Percentiles rank a stretch among this genome's conserved stretches.
Evolutionary conservation across 495 filamentous ascomycete genomes (phyloP).

Genomic region (Penicillium coprophilum): DNA sequence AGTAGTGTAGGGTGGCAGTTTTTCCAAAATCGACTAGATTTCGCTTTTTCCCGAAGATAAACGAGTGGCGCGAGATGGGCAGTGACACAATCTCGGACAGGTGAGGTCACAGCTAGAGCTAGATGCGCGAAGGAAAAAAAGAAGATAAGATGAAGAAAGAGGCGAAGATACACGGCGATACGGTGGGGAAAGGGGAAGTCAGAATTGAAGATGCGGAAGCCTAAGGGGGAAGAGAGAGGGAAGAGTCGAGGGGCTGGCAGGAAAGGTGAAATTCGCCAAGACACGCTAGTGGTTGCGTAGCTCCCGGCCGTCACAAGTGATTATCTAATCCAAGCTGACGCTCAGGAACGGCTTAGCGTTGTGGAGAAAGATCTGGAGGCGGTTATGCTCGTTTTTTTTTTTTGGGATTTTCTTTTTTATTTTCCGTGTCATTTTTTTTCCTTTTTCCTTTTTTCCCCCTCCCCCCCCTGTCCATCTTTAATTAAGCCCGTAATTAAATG

Average conservation of each 20-base stretch:
- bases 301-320: slow-evolving; percentile 40
- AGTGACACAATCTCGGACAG: slow-evolving; percentile 3
- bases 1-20: slow-evolving; percentile 4
- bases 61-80: slow-evolving; percentile 9
- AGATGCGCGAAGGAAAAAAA: slow-evolving; percentile 1
- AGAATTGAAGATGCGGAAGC: slow-evolving; percentile 26
- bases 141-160: slow-evolving; percentile 4
- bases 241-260: slow-evolving; percentile 51
- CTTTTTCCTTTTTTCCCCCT: background rate
- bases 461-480: too few species aligned
- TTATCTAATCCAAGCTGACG: slow-evolving; percentile 35
- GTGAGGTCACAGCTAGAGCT: slow-evolving; percentile 6
- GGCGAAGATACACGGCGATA: slow-evolving; percentile 8
- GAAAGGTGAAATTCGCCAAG: slow-evolving; percentile 50
- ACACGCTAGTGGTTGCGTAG: slow-evolving; percentile 51
- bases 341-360: slow-evolving; percentile 39
- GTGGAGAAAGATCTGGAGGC: slow-evolving; percentile 46
- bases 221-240: slow-evolving; percentile 31
- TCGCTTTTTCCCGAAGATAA: slow-evolving; percentile 12
- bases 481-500: too few species aligned
- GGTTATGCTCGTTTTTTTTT: slow-evolving; percentile 21
- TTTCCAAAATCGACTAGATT: slow-evolving; percentile 9
- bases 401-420: slow-evolving; percentile 10
- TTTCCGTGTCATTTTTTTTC: background rate
- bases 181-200: slow-evolving; percentile 12